These are phyloP conservation scores for Casaregolazyma lundiana DNA, from an alignment of 1,139 yeast genomes.

Conservation along the genomic window DNA sequence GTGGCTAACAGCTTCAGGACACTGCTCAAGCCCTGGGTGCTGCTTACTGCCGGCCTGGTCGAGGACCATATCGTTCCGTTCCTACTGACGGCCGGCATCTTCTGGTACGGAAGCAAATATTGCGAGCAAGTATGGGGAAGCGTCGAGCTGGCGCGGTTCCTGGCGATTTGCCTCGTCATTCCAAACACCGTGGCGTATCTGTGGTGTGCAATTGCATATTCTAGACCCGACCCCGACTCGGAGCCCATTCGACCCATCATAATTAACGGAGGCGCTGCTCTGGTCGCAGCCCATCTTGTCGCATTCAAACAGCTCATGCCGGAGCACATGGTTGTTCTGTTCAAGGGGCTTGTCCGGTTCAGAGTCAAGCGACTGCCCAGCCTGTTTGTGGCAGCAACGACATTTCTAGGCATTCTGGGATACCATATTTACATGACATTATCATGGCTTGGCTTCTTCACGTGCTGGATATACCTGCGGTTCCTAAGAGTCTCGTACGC, in stretches of 20 bases:
- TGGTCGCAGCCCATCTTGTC: conserved; percentile 72
- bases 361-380: conserved; percentile 72
- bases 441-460: conserved; percentile 60
- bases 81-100: conserved; percentile 44
- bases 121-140: conserved; percentile 56
- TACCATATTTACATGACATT: conserved; percentile 42
- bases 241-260: conserved; percentile 8
- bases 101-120: conserved; percentile 52
- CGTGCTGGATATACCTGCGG: conserved; percentile 71
- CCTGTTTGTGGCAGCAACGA: conserved; percentile 41
- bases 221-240: conserved; percentile 8
- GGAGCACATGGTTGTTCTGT: conserved; percentile 71
- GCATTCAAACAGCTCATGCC: conserved; percentile 86
- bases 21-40: conserved; percentile 67
- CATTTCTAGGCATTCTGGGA: conserved; percentile 21
- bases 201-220: conserved; percentile 15
- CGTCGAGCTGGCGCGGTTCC: conserved; percentile 55
- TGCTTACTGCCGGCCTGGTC: conserved; percentile 65
- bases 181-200: conserved; percentile 43
- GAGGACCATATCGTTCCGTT: conserved; percentile 56
- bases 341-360: conserved; percentile 57
- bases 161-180: conserved; percentile 51
- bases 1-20: conserved; percentile 52
- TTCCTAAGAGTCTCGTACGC: conserved; percentile 53
- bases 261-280: conserved; percentile 69